Base-by-base conservation (phyloP, 1,284 basidiomycete genomes). In the Apiotrichum montevideense region DNA sequence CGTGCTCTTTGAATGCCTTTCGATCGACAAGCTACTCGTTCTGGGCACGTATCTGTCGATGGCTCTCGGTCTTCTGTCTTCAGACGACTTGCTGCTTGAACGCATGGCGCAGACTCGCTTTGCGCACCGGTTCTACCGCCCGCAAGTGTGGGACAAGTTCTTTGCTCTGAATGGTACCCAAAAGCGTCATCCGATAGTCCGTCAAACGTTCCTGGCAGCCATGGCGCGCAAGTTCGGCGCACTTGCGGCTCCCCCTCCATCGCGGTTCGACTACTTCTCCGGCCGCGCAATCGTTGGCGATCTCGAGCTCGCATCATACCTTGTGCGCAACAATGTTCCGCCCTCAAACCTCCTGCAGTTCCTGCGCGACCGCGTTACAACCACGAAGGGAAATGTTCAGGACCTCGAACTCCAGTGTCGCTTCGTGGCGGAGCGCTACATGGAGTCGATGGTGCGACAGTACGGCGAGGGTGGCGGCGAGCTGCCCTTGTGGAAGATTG, bases 1-100 rank as follows among this genome's bases (percentile, higher is more conserved):
- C 0, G 83, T 84, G 33, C 76, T 95, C 29, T 81, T 95, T 54
- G 93, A 97, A 71, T 88, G 88, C 71, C 85, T 98, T 52, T 80
- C 90, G 9, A 85, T 88, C 69, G 93, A 96, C 78, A 95, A 96
- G 69, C 84, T 86, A 3, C 83, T 85, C 58, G 84, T 88, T 0
- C 76, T 93, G 7, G 82, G 84, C 56, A 80, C 85, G 0, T 88
- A 94, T 72, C 77, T 91, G 2, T 83, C 83, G 1, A 74, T 94
- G 46, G 46, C 42, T 35, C 54, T 61, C 37, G 51, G 54, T 33
- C 35, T 58, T 33, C 35, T 44, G 13, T 21, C 47, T 15, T 7
- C 34, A 13, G 50, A 58, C 15, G 43, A 37, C 15, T 54, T 54
- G 14, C 46, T 35, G 6, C 42, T 68, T n/a, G 63, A 69, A 32